Percentiles rank a stretch among this genome's conserved stretches.
These are phyloP conservation scores for Cenococcum geophilum DNA, from an alignment of 495 filamentous ascomycete genomes.

Conservation along the genomic window DNA sequence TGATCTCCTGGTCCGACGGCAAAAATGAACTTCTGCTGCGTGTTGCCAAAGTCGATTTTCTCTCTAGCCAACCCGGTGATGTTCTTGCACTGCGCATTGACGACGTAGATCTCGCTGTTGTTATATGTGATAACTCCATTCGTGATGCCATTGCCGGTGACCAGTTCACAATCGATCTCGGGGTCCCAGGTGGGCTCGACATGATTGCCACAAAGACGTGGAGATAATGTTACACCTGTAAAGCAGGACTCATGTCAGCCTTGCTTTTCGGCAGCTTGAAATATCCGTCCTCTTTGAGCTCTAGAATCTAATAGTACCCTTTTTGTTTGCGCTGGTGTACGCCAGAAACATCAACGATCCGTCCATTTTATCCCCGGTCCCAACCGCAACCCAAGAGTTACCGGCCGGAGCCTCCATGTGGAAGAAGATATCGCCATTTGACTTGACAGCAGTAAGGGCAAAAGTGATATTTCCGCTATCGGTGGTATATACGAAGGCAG, in stretches of 20 bases:
- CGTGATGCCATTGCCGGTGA: conserved; percentile 17
- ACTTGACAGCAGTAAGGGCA: conserved; percentile 43
- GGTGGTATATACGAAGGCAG: conserved; percentile 19
- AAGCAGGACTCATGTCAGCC: background rate
- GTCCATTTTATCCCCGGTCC: conserved; percentile 50
- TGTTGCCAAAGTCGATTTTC: conserved; percentile 33
- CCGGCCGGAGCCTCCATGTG: conserved; percentile 42
- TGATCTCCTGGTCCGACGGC: conserved; percentile 46
- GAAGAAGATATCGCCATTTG: conserved; percentile 44
- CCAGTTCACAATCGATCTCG: conserved; percentile 38
- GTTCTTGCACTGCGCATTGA: conserved; percentile 46
- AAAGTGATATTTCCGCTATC: conserved; percentile 41
- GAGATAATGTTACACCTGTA: conserved; percentile 46
- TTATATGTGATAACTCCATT: conserved; percentile 43
- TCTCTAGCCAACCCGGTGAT: conserved; percentile 41
- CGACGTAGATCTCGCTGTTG: conserved; percentile 37
- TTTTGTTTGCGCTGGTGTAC: conserved; percentile 43
- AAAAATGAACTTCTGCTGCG: conserved; percentile 48
- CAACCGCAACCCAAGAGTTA: conserved; percentile 46
- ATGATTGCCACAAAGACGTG: conserved; percentile 42
- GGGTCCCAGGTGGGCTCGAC: conserved; percentile 46
- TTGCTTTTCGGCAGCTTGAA: background rate
- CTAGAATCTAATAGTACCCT: conserved; percentile 25
- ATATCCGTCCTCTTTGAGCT: background rate
- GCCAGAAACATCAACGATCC: conserved; percentile 48